phyloP scores from a whole-genome alignment of 352 stramenopile species.

The Thraustochytrium aureum region DNA sequence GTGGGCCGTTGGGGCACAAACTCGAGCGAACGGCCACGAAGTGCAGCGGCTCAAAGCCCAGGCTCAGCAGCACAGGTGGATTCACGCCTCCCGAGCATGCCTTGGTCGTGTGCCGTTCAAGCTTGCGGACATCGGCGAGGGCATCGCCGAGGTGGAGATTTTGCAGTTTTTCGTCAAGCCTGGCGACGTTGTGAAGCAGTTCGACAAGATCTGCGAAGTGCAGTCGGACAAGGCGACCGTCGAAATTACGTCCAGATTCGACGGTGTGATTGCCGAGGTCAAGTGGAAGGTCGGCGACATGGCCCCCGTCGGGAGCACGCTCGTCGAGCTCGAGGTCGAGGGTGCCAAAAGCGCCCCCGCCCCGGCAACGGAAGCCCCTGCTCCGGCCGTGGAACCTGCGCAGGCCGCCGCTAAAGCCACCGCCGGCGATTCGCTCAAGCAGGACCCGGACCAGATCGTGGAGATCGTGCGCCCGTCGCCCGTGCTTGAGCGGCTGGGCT shows the following conservation, averaged over 20 bases:
- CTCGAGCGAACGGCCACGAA: not conserved
- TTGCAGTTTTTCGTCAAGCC: conserved; percentile 96
- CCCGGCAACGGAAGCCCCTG: conserved; percentile 11
- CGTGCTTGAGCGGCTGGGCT: conserved; percentile 18
- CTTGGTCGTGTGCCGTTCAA: conserved; percentile 65
- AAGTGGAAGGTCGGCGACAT: conserved; percentile 92
- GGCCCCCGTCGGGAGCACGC: conserved; percentile 86
- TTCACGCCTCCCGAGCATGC: not conserved
- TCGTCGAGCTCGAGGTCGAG: conserved; percentile 86
- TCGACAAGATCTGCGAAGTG: conserved; percentile 97
- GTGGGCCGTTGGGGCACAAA: not conserved
- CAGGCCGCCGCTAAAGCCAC: conserved; percentile 29
- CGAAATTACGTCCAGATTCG: conserved; percentile 97
- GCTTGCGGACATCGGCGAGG: conserved; percentile 96
- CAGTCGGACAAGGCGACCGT: conserved; percentile 97
- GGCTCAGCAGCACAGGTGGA: too few species aligned
- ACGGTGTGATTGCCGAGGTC: conserved; percentile 86
- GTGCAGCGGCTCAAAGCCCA: too few species aligned
- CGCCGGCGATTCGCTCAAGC: not conserved
- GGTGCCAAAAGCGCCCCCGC: conserved; percentile 10
- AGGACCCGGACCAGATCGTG: conserved; percentile 4
- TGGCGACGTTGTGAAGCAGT: conserved; percentile 85
- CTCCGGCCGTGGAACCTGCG: conserved; percentile 42
- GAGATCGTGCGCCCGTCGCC: conserved; percentile 35
- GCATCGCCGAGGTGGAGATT: conserved; percentile 97